Evolutionary conservation across 2,329 filamentous ascomycete genomes (phyloP), one percentile per base, ranked within the genome.

Genomic region (Dothideomycetes sp.): DNA sequence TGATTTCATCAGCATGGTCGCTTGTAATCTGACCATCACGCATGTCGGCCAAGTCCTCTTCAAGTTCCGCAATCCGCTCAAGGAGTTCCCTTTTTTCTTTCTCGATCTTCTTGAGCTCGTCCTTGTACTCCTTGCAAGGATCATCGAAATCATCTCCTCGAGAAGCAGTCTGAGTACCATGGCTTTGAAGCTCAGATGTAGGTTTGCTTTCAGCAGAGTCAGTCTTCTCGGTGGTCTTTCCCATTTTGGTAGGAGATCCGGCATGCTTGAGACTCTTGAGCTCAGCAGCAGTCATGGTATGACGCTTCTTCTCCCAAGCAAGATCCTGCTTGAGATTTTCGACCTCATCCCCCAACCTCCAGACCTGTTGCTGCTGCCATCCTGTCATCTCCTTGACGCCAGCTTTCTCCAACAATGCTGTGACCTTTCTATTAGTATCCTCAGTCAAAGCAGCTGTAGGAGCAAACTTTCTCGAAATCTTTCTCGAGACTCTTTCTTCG

Each of bases 241-340:
- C 12, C 22, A 7, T 7, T 11, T 24, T 24, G 22, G 12, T 24
- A 7, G 12, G 22, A 24, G 12, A 11, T 11, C 12, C 12, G 12
- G 22, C 22, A 7, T 24, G 22, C 22, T 24, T 7, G 12, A 24
- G 22, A 7, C 12, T 11, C 22, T 24, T 24, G 7, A 19, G 15
- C 5, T 15, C 8, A 18, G 28, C 10, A 4, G 27, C 19, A 30
- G 15, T 9, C 31, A 10, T n/a, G 27, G n/a, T 28, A 19, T 22
- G 7, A 20, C 18, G 7, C 31, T 17, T n/a, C n/a, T n/a, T n/a
- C n/a, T n/a, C n/a, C n/a, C n/a, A n/a, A 4, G 18, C 35, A 6
- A 38, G 27, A 8, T 31, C 35, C 20, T 38, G 27, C 27, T 38
- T 38, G 35, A 38, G 22, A 24, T 7, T 24, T 24, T 24, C 22